Conservation (phyloP, 225 moss, liverwort and hornwort species). For the Rhytidiadelphus loreus region DNA sequence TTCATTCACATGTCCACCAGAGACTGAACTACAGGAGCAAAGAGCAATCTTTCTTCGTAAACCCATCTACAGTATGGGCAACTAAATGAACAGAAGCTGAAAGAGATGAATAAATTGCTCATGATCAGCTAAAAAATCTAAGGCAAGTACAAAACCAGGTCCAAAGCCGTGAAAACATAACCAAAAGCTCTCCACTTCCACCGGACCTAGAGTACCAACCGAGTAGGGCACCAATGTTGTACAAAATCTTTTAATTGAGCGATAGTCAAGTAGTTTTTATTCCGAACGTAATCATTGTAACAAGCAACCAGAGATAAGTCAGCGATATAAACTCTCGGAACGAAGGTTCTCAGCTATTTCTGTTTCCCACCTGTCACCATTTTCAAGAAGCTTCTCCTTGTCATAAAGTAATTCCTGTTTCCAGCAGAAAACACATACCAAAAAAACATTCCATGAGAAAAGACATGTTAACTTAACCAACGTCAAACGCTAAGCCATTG, state of each 20-base stretch:
- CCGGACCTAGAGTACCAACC: neutral
- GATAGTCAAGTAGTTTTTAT: neutral
- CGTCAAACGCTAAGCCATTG: neutral
- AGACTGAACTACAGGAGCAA: neutral
- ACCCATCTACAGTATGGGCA: neutral
- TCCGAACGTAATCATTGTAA: neutral
- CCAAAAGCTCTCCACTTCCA: neutral
- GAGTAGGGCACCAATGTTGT: neutral
- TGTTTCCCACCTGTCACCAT: conserved; percentile 92
- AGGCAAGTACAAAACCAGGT: neutral
- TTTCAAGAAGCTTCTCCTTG: conserved; percentile 84
- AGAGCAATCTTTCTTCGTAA: neutral
- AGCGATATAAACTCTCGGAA: conserved; percentile 72
- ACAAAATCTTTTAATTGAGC: neutral
- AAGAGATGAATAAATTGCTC: neutral
- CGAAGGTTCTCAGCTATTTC: conserved; percentile 91
- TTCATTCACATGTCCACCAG: neutral
- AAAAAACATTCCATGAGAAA: neutral
- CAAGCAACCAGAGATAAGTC: neutral
- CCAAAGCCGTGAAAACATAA: neutral
- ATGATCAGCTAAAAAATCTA: neutral
- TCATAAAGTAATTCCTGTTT: conserved; percentile 83
- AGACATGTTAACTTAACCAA: neutral
- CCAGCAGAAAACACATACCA: neutral
- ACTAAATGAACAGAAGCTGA: neutral